Base-by-base conservation (phyloP, 345 rosid species). In the Punica granatum region DNA sequence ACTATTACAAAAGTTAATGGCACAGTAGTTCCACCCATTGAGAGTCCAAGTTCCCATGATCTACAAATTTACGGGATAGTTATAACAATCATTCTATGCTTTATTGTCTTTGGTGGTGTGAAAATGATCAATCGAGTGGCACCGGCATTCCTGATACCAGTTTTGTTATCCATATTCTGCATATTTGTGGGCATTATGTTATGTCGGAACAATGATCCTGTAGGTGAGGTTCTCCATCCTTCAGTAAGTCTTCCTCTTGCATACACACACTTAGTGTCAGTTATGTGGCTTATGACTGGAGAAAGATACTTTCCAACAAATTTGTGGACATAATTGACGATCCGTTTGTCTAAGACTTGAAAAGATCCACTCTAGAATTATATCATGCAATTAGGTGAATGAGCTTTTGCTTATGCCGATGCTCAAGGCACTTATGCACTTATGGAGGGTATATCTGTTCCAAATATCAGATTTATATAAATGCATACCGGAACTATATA, bases 111-210 rank as follows among this genome's bases (percentile, higher is more conserved):
- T 78, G 98, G 99, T 65, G 99, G 98, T 12, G 99, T 92, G 79
- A 95, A 91, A 86, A 92, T 92, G 79, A 95, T 95, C 84, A 95
- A 95, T 72, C 87, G 98, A 69, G 99, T 95, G 77, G 98, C 99
- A 42, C 99, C 99, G 61, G 92, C 98, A 77, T 92, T 95, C 78
- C 97, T 95, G 42, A 44, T 95, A 71, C 97, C 99, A 53, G 99
- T 95, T 70, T 70, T 92, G 63, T 75, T 95, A 75, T 95, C 99
- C 0, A 67, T 95, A 67, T 76, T 87, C 80, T 90, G 99, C 90
- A 95, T 95, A 78, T 92, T 92, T 75, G 64, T 90, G 28, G 99
- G 99, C 66, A 66, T 88, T 53, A 81, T 84, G 81, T 42, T 77
- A 76, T 88, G 96, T 0, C 82, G 75, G 76, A 85, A 86, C 74